Evolutionary conservation across 164 flowering plant species (phyloP).

Genomic region (Dillenia turbinata): DNA sequence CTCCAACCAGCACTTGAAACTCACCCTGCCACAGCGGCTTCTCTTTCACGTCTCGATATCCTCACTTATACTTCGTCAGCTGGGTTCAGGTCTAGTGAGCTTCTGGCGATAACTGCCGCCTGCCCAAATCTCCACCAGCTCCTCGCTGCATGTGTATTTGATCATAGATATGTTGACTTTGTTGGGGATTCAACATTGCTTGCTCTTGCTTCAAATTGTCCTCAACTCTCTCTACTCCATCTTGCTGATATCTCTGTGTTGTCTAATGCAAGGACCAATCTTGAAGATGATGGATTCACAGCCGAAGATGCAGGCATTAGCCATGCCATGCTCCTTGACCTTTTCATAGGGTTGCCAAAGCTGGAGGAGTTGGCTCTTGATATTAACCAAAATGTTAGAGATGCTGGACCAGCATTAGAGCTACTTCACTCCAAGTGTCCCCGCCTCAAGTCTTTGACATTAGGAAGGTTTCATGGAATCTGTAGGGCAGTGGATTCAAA

Average conservation of each 20-base stretch:
- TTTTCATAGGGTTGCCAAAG: slow-evolving; percentile 47
- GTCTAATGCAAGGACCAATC: slow-evolving; percentile 27
- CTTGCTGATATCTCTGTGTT: slow-evolving; percentile 56
- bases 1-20: slow-evolving; percentile 51
- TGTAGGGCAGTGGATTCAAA: slow-evolving; percentile 51
- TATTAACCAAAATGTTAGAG: slow-evolving; percentile 65
- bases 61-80: slow-evolving; percentile 51
- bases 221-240: slow-evolving; percentile 45
- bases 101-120: slow-evolving; percentile 38
- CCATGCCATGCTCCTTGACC: slow-evolving; percentile 31
- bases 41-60: slow-evolving; percentile 40
- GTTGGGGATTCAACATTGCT: slow-evolving; percentile 65
- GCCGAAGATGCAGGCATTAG: slow-evolving; percentile 57
- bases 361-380: slow-evolving; percentile 69
- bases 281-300: slow-evolving; percentile 34
- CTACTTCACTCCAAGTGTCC: slow-evolving; percentile 52
- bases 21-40: slow-evolving; percentile 26
- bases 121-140: slow-evolving; percentile 55
- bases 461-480: slow-evolving; percentile 79
- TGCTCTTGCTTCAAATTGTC: slow-evolving; percentile 53
- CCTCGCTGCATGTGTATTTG: slow-evolving; percentile 60
- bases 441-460: slow-evolving; percentile 43
- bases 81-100: slow-evolving; percentile 68
- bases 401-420: slow-evolving; percentile 55
- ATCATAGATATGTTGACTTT: slow-evolving; percentile 70